These are phyloP conservation scores for Rhodocollybia butyracea DNA, from an alignment of 768 basidiomycete genomes.

Conservation along the genomic window DNA sequence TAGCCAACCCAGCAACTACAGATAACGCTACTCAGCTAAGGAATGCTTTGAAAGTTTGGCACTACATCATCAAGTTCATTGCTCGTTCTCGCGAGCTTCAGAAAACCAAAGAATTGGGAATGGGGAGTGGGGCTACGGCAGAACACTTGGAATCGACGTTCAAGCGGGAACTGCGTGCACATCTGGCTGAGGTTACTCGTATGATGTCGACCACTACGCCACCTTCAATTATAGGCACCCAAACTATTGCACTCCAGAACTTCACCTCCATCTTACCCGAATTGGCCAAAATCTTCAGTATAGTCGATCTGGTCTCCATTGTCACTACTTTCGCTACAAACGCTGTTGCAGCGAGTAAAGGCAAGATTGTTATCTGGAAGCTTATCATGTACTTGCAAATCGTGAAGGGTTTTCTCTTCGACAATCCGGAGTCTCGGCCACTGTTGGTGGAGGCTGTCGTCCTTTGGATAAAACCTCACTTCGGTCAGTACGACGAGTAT, in stretches of 20 bases:
- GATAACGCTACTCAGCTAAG: conserved; percentile 79
- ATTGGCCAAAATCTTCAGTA: conserved; percentile 74
- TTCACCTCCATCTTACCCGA: conserved; percentile 92
- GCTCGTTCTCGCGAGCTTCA: conserved; percentile 87
- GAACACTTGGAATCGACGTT: conserved; percentile 85
- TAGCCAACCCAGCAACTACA: conserved; percentile 65
- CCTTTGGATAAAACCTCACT: conserved; percentile 93
- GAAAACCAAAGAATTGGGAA: conserved; percentile 73
- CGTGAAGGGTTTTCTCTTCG: conserved; percentile 85
- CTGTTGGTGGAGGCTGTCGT: conserved; percentile 84
- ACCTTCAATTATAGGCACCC: conserved; percentile 90
- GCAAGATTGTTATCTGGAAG: conserved; percentile 91
- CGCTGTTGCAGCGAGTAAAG: conserved; percentile 70
- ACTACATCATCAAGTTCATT: conserved; percentile 94
- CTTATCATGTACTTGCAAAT: conserved; percentile 92
- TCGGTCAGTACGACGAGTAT: conserved; percentile 89
- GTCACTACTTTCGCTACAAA: conserved; percentile 81
- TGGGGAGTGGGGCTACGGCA: conserved; percentile 77
- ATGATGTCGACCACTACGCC: conserved; percentile 85
- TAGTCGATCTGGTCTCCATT: conserved; percentile 82
- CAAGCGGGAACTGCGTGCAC: conserved; percentile 75
- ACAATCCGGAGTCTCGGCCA: conserved; percentile 73
- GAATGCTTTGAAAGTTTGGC: conserved; percentile 93
- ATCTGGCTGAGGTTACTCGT: conserved; percentile 77
- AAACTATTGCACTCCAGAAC: conserved; percentile 90